Percentiles rank a stretch among this genome's conserved stretches.
Conservation (phyloP, 2,329 filamentous ascomycete genomes). For the Apiospora saccharicola region DNA sequence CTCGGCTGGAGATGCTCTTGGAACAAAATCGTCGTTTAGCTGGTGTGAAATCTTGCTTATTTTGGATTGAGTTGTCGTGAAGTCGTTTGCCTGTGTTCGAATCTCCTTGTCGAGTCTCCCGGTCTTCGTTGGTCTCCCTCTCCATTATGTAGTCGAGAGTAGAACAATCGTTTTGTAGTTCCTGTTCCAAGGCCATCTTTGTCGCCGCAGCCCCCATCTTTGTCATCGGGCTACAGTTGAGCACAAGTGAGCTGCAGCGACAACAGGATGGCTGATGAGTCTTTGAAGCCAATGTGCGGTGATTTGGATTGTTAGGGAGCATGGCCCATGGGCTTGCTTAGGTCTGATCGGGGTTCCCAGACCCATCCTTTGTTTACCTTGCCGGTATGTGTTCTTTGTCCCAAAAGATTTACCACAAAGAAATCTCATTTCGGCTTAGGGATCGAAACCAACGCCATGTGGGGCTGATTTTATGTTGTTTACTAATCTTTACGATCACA, state of each 20-base stretch:
- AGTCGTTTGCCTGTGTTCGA: background rate
- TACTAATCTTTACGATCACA: background rate
- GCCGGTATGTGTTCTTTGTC: background rate
- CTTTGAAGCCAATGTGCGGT: background rate
- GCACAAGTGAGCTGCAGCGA: background rate
- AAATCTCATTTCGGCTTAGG: background rate
- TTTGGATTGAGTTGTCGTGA: background rate
- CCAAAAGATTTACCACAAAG: background rate
- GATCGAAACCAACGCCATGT: background rate
- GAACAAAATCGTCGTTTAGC: background rate
- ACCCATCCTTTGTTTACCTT: background rate
- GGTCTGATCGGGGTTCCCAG: background rate
- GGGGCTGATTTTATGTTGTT: background rate
- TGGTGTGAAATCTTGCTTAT: background rate
- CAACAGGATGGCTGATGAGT: background rate
- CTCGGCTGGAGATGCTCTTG: background rate
- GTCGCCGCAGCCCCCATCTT: background rate
- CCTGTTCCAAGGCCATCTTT: background rate
- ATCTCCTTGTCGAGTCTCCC: background rate
- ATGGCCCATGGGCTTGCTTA: background rate
- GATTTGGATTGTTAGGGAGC: background rate
- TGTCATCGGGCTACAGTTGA: background rate
- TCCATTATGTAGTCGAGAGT: background rate
- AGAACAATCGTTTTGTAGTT: background rate
- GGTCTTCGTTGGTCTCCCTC: background rate